Base-by-base conservation (phyloP, 306 rosid species). In the Ormosia semicastrata region DNA sequence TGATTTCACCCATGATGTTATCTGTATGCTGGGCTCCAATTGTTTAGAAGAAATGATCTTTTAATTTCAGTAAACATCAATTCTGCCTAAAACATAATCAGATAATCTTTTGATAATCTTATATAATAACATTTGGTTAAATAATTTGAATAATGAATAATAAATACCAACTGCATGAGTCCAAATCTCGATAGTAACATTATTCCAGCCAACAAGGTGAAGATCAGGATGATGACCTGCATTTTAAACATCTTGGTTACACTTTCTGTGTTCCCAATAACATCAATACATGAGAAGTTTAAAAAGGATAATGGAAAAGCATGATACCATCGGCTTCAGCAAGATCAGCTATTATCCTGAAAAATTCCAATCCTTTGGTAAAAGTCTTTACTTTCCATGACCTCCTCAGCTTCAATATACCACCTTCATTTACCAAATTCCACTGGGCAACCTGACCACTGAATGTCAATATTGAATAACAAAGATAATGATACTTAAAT, bases 161-260 rank as follows among this genome's bases (percentile, higher is more conserved):
- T 24, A 30, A 91, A 76, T 88, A 94, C 97, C 97, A 59, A 86
- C 94, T 43, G 97, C 89, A 85, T 92, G 94, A 30, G 98, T 94
- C 92, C 92, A 94, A 65, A 94, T 94, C 84, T 94, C 94, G 49
- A 94, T 79, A 12, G 89, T 89, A 37, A 92, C 89, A 68, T 89
- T 91, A 83, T 94, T 94, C 97, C 97, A 92, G 74, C 93, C 94
- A 76, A 90, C 97, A 66, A 94, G 93, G 87, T 94, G 98, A 84
- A 94, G 98, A 82, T 94, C 94, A n/a, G 98, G 98, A 86, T 94
- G 97, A 83, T 94, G 97, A 77, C 89, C 98, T 94, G 91, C 81
- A 73, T 67, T 43, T 34, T 47, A 70, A 70, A 53, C 56, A 49
- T 66, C 56, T 41, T 30, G 44, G 36, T 65, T 76, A 59, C 6